Evolutionary conservation across 352 stramenopile species (phyloP), one percentile per base, ranked within the genome.

Genomic region (Phytopythium oedochilum): DNA sequence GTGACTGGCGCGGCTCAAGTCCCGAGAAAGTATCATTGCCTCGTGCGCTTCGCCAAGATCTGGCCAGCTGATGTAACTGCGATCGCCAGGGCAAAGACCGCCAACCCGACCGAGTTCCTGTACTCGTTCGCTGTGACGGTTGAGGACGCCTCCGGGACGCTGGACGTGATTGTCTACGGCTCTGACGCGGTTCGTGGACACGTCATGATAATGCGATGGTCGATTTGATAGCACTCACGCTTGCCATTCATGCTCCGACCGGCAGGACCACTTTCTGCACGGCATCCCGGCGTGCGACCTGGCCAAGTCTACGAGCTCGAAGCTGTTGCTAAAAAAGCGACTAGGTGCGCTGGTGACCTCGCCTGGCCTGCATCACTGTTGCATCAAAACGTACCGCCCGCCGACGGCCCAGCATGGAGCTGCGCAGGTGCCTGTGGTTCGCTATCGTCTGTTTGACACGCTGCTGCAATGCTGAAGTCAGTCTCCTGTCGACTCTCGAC

Each of bases 391-490:
- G 9, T 92, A 90, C 57, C 70, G 31, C 22, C 69, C 57, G 40
- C 60, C 48, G 14, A 43, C 22, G n/a, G n/a, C 47, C 51, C 40
- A 22, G 28, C 25, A 23, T 23, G 17, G 14, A 43, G 20, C 45
- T n/a, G 11, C 14, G 43, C 1, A 49, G 22, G 29, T 14, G 25
- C 36, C 34, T 26, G 74, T 48, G 5, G 65, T 89, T 58, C 79
- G 82, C 42, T 90, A 83, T 59, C 78, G 75, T 2, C 60, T 92
- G 36, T 92, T 92, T 38, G 67, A 90, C 34, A 92, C 82, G 22
- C 25, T 79, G 34, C 57, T 92, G 42, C 63, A 75, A 44, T 68
- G 50, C 31, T 72, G 55, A 34, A 66, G 62, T 17, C 4, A 25
- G 11, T 23, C 35, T 42, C 9, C 12, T 18, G 40, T 31, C 40